Evolutionary conservation across 2,329 filamentous ascomycete genomes (phyloP).

Genomic region (Leptographium galeiforme): DNA sequence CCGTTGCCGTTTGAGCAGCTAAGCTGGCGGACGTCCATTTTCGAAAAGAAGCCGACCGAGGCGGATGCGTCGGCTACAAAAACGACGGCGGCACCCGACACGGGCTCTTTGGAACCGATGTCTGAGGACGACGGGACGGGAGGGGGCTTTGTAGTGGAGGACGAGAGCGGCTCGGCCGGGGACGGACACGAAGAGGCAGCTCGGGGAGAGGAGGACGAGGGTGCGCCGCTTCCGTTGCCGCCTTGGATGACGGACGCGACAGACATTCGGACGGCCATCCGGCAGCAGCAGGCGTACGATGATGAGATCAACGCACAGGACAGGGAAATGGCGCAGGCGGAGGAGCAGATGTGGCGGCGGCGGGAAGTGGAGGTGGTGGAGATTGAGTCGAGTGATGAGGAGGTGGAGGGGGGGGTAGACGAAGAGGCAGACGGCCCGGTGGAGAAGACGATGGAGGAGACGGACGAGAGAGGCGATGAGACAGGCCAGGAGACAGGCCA

Average conservation of each 20-base stretch:
- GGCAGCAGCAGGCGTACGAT: slow-evolving; percentile 43
- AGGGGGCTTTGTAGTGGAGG: slow-evolving; percentile 47
- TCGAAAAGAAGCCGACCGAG: slow-evolving; percentile 22
- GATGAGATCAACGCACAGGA: slow-evolving; percentile 52
- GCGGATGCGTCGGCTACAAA: slow-evolving; percentile 1
- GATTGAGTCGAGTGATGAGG: slow-evolving; percentile 48
- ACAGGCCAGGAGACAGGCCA: too few species aligned
- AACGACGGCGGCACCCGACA: slow-evolving; percentile 9
- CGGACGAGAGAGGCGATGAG: too few species aligned
- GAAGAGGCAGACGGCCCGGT: neutral
- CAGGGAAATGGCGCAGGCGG: slow-evolving; percentile 40
- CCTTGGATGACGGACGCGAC: slow-evolving; percentile 58
- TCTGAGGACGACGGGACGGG: slow-evolving; percentile 34
- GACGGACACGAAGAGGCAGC: slow-evolving; percentile 10
- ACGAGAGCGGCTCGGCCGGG: slow-evolving; percentile 8
- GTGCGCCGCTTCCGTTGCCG: slow-evolving; percentile 47
- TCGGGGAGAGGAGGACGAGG: slow-evolving; percentile 20
- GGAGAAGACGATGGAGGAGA: neutral
- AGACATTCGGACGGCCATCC: slow-evolving; percentile 52
- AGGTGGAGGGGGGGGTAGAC: slow-evolving; percentile 7
- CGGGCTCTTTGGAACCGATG: slow-evolving; percentile 14
- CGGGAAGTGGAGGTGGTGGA: slow-evolving; percentile 37
- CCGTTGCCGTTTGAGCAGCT: slow-evolving; percentile 86
- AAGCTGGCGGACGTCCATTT: slow-evolving; percentile 51
- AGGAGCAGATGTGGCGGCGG: slow-evolving; percentile 33